Conservation (phyloP, 1,284 basidiomycete species). For the Pholiota adiposa region DNA sequence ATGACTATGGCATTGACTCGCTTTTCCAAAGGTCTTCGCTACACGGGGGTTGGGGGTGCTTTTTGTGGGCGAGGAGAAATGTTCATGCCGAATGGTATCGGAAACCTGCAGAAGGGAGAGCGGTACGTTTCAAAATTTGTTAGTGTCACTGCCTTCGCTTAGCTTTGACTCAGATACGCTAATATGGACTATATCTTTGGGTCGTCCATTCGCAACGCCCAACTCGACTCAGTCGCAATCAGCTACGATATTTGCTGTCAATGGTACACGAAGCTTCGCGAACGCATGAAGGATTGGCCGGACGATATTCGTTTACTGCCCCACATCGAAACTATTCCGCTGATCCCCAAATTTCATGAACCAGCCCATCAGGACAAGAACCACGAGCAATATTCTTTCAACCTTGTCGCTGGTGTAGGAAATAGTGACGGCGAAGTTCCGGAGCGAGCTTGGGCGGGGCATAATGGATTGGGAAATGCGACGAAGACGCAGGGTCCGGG, state of each 20-base stretch:
- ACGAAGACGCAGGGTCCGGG: constrained; percentile 14
- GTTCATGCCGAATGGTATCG: constrained; percentile 8
- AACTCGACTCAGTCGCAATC: background rate
- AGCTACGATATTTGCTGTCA: constrained; percentile 8
- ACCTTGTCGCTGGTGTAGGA: constrained; percentile 15
- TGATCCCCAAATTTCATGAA: constrained; percentile 20
- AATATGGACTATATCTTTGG: constrained; percentile 16
- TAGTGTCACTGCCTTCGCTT: background rate
- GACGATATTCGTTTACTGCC: background rate
- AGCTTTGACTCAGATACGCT: constrained; percentile 5
- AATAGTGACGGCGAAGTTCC: constrained; percentile 15
- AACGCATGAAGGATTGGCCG: constrained; percentile 6
- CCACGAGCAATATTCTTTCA: constrained; percentile 5
- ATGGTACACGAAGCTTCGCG: constrained; percentile 11
- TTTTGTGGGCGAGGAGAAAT: constrained; percentile 12
- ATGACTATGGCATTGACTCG: constrained; percentile 1
- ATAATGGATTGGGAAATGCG: constrained; percentile 7
- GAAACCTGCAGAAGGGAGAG: constrained; percentile 17
- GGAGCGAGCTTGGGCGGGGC: constrained; percentile 16
- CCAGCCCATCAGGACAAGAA: constrained; percentile 10
- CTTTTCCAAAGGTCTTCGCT: constrained; percentile 1
- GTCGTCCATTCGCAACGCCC: background rate
- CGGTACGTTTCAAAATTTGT: background rate
- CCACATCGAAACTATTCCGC: background rate
- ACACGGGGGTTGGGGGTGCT: constrained; percentile 9